Evolutionary conservation across 1,284 basidiomycete species (phyloP), one percentile per base, ranked within the genome.

Genomic region (Austroboletus olivaceoglutinosus): DNA sequence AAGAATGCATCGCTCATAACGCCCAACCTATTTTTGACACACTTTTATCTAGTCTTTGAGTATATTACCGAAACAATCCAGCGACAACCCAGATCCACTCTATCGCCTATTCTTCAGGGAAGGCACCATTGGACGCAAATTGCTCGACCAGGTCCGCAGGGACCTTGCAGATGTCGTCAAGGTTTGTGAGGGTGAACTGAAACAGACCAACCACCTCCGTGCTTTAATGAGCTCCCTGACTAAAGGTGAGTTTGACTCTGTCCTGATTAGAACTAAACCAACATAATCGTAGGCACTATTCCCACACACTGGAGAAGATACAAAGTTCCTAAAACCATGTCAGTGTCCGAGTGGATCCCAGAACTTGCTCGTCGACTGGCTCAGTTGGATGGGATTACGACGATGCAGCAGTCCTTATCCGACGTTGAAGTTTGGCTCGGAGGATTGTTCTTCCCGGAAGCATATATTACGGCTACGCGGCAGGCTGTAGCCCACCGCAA

Each of bases 201-300:
- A 96, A 75, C 95, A 96, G 71, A 97, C 94, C 2, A 98, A 97
- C 67, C 92, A 96, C 64, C 75, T 96, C 25, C 88, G 94, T 36
- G 85, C 81, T 4, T 76, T 97, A 33, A 88, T 96, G 82, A 91
- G 89, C 58, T 82, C 86, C 38, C 72, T 97, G 52, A 94, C 87
- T 15, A 95, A 95, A 76, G 93, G 93, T 86, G 58, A 53, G 71
- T 60, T 23, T 4, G 9, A 36, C 22, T 31, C 6, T 13, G 15
- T 40, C 36, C 22, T 25, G 3, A 30, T 40, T 29, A n/a, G 25
- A 46, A 34, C 56, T 38, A 56, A 45, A 31, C 33, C 52, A 44
- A 57, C 33, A 33, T 33, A 29, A 49, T 38, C 2, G 12, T 58
- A 93, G 91, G 89, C 39, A 91, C 89, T 3, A 90, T 96, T 34